Percentiles rank a stretch among this genome's conserved stretches.
Evolutionary conservation across 192 early-diverging fungal species (phyloP).

Genomic region (Entophlyctis helioformis): DNA sequence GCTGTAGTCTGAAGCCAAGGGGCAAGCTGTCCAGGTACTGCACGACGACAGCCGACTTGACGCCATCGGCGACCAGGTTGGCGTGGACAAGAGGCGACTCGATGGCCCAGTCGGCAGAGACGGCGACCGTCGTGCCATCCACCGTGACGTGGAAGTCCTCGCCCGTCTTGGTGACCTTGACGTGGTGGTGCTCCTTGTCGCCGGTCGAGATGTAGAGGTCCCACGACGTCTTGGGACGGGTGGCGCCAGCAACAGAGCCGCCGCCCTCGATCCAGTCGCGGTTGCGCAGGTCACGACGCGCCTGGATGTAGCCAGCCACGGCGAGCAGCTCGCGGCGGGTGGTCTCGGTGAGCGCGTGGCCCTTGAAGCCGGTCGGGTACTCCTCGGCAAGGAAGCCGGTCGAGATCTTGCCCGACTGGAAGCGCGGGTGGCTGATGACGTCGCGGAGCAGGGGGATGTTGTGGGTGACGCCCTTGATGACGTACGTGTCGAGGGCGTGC

Average conservation of each 20-base stretch:
- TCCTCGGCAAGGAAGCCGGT: constrained; percentile 83
- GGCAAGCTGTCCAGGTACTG: constrained; percentile 66
- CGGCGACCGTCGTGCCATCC: constrained; percentile 9
- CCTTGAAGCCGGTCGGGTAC: constrained; percentile 80
- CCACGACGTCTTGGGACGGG: constrained; percentile 4
- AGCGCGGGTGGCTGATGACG: constrained; percentile 62
- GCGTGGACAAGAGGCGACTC: constrained; percentile 61
- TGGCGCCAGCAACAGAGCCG: constrained; percentile 1
- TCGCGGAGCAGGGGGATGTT: constrained; percentile 89
- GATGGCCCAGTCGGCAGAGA: constrained; percentile 55
- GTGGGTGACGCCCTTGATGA: constrained; percentile 89
- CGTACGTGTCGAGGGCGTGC: constrained; percentile 74
- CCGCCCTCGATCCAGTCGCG: constrained; percentile 39
- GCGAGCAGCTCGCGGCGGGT: constrained; percentile 52
- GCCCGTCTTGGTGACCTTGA: constrained; percentile 3
- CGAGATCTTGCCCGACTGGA: constrained; percentile 60
- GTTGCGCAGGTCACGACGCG: constrained; percentile 51
- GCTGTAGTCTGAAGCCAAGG: constrained; percentile 69
- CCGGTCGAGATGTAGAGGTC: constrained; percentile 10
- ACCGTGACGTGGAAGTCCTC: constrained; percentile 5
- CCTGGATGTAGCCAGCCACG: constrained; percentile 49
- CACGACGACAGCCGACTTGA: constrained; percentile 33
- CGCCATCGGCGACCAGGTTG: constrained; percentile 13
- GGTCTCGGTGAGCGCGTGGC: constrained; percentile 43
- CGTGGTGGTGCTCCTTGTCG: constrained; percentile 3